Evolutionary conservation across 768 basidiomycete species (phyloP).

Genomic region (Kwoniella europaea): DNA sequence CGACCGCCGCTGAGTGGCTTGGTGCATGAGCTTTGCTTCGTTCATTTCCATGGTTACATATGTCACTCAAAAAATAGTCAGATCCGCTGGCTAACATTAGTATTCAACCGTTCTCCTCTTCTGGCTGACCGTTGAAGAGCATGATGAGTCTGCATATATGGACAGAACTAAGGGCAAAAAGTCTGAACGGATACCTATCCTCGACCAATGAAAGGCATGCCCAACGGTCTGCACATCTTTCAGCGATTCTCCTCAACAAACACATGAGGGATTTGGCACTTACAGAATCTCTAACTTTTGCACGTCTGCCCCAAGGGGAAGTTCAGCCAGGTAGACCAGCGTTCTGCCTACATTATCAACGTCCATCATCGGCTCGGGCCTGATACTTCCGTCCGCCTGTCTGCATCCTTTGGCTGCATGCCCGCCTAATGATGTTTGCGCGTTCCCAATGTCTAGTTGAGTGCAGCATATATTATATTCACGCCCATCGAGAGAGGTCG

Average conservation of each 20-base stretch:
- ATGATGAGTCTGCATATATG: background rate
- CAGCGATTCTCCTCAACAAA: constrained; percentile 3
- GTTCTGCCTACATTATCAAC: constrained; percentile 72
- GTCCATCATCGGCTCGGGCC: constrained; percentile 72
- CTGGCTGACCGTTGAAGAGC: background rate
- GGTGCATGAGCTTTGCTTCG: too few species aligned
- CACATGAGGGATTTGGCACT: constrained; percentile 43
- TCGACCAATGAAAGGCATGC: constrained; percentile 54
- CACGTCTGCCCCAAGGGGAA: constrained; percentile 73
- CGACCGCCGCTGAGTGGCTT: too few species aligned
- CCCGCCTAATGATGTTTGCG: constrained; percentile 67
- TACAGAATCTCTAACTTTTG: constrained; percentile 77
- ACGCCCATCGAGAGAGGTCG: constrained; percentile 76
- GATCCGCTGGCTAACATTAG: too few species aligned
- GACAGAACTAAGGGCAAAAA: background rate
- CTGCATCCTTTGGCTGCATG: constrained; percentile 64
- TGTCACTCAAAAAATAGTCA: too few species aligned
- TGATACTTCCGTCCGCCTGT: constrained; percentile 70
- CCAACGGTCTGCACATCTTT: constrained; percentile 37
- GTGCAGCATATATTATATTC: constrained; percentile 73
- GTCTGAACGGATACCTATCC: constrained; percentile 25
- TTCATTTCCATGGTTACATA: too few species aligned
- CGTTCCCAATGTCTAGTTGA: constrained; percentile 85
- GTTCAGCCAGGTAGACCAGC: constrained; percentile 71
- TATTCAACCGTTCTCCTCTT: background rate